These are phyloP conservation scores for Adansonia madagascariensis DNA, from an alignment of 441 rosid species.

Conservation along the genomic window DNA sequence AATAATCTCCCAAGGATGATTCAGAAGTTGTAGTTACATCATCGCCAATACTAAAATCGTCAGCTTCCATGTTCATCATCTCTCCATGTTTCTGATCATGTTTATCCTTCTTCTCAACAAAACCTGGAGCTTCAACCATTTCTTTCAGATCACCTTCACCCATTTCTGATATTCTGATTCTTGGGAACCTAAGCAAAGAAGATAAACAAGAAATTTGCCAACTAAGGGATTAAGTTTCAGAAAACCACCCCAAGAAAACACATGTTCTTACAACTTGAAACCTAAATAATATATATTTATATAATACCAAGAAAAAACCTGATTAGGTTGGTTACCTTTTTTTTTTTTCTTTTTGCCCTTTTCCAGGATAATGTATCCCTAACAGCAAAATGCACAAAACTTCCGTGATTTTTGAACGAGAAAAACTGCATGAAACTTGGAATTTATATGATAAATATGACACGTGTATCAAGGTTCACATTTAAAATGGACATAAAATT, in stretches of 20 bases:
- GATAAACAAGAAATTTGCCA: background rate
- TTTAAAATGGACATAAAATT: background rate
- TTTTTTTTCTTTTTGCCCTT: background rate
- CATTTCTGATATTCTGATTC: background rate
- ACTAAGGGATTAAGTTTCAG: background rate
- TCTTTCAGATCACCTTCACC: background rate
- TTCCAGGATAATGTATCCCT: background rate
- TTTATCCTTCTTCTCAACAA: background rate
- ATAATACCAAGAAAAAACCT: background rate
- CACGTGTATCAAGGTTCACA: background rate
- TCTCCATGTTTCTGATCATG: background rate
- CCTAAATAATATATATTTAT: background rate
- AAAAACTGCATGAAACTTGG: background rate
- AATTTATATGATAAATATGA: background rate
- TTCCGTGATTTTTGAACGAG: background rate
- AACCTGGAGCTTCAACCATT: background rate
- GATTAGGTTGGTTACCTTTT: background rate
- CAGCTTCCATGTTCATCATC: conserved; percentile 7
- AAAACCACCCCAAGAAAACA: background rate
- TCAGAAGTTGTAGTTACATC: background rate
- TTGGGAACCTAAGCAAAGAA: background rate
- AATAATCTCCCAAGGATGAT: conserved; percentile 35
- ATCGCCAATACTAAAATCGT: background rate
- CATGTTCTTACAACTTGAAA: background rate
- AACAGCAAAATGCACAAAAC: background rate